Evolutionary conservation across 352 stramenopile species (phyloP).

Genomic region (Phytophthora macrochlamydospora): DNA sequence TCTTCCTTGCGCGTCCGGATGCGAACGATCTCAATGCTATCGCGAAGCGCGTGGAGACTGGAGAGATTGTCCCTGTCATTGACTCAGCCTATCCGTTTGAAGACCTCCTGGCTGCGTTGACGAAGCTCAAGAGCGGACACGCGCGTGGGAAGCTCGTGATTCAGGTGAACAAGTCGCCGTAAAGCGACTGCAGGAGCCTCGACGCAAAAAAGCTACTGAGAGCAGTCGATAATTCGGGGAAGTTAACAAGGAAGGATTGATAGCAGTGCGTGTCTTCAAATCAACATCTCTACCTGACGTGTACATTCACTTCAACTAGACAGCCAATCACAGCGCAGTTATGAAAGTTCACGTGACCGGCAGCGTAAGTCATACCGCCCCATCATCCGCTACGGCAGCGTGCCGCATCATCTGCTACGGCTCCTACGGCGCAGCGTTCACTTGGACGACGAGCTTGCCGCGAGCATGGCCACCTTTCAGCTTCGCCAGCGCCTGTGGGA

Average conservation of each 20-base stretch:
- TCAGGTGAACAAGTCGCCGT: slow-evolving; percentile 17
- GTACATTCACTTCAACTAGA: too few relatives aligned
- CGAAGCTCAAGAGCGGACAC: slow-evolving; percentile 44
- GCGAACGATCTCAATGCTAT: slow-evolving; percentile 21
- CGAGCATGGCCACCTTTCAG: slow-evolving; percentile 48
- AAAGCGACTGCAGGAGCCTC: too few relatives aligned
- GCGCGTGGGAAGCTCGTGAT: slow-evolving; percentile 62
- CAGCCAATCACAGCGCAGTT: too few relatives aligned
- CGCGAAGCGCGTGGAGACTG: slow-evolving; percentile 38
- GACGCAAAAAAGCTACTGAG: too few relatives aligned
- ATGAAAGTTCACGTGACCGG: too few relatives aligned
- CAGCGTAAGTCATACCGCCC: too few relatives aligned
- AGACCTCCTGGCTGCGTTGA: slow-evolving; percentile 38
- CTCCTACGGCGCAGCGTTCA: neutral
- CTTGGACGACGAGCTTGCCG: slow-evolving; percentile 34
- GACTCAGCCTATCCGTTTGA: slow-evolving; percentile 48
- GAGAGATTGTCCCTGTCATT: slow-evolving; percentile 31
- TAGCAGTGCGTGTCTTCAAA: too few relatives aligned
- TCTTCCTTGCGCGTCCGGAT: slow-evolving; percentile 14
- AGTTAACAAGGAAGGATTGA: too few relatives aligned
- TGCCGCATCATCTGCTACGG: too few relatives aligned
- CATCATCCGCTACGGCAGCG: too few relatives aligned
- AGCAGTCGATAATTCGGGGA: too few relatives aligned
- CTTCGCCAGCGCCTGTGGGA: slow-evolving; percentile 41
- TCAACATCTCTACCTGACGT: too few relatives aligned